Evolutionary conservation across 805 yeast genomes (phyloP), one percentile per base, ranked within the genome.

Genomic region (Candida taoyuanica): DNA sequence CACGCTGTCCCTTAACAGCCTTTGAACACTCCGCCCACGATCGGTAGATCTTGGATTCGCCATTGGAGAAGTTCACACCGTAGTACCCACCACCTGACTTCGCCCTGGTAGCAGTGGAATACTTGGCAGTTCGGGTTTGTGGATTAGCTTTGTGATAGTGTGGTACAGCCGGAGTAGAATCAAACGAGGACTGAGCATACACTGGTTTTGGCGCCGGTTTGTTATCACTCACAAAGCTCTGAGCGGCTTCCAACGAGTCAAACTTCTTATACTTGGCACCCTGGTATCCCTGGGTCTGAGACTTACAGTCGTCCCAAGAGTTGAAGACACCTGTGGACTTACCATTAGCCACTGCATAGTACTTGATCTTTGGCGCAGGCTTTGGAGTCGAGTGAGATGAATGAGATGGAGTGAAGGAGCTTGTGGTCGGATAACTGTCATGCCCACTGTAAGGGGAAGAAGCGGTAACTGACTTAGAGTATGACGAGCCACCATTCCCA

Each of bases 301-400:
- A 40, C 36, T 69, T 63, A 42, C 82, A 76, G 4, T 68, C 73
- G 1, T 56, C 55, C 96, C 96, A 87, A 18, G 57, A 59, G 7
- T 39, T 47, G 56, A 62, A 86, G 1, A 87, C 63, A 0, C 95
- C 96, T 3, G 62, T 50, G 1, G 40, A 40, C 16, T 74, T 61
- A 3, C 87, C 85, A 9, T 58, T 60, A 9, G 61, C 64, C 2
- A 79, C 85, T 0, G 83, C 85, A 44, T 79, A 79, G 45, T 48
- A 73, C 17, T 29, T 29, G 17, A 7, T 5, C 31, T 29, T 27
- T 15, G 16, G 16, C 13, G 29, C 29, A 8, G 29, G 29, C 7
- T 7, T 13, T 27, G 29, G 24, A 8, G 24, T 11, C 7, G 24
- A 21, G 24, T 11, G 7, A 21, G 7, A 21, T 11, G 24, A n/a